Conservation (phyloP, 2,329 filamentous ascomycete species). For the Claviceps paspali region DNA sequence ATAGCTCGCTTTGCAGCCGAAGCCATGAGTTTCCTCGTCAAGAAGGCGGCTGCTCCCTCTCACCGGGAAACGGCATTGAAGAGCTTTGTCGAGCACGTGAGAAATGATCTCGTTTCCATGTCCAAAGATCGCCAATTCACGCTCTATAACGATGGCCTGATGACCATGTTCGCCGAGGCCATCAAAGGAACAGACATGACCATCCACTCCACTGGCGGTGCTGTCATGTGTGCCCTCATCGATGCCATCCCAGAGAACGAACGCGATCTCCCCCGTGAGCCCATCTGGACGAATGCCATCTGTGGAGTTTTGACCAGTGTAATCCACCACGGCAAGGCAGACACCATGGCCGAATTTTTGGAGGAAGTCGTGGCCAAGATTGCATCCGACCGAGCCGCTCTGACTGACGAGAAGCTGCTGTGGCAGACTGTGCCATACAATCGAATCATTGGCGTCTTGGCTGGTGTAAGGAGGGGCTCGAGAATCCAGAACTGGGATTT, state of each 20-base stretch:
- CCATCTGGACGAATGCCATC: slow-evolving; percentile 48
- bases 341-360: slow-evolving; percentile 57
- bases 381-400: slow-evolving; percentile 20
- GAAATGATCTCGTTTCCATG: slow-evolving; percentile 47
- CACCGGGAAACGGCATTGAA: slow-evolving; percentile 59
- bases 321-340: slow-evolving; percentile 64
- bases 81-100: slow-evolving; percentile 55
- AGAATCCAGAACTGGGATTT: slow-evolving; percentile 58
- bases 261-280: slow-evolving; percentile 28
- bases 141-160: slow-evolving; percentile 73
- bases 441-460: slow-evolving; percentile 49
- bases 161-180: slow-evolving; percentile 83
- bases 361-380: slow-evolving; percentile 42
- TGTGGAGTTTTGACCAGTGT: slow-evolving; percentile 65
- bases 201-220: slow-evolving; percentile 43
- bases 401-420: slow-evolving; percentile 6
- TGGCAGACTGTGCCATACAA: slow-evolving; percentile 33
- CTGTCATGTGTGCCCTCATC: slow-evolving; percentile 38
- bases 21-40: slow-evolving; percentile 82
- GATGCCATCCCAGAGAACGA: slow-evolving; percentile 34
- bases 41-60: slow-evolving; percentile 69
- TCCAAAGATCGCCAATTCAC: slow-evolving; percentile 41
- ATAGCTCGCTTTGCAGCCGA: slow-evolving; percentile 89
- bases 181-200: slow-evolving; percentile 46
- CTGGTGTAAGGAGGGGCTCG: slow-evolving; percentile 68